A percentile compares a stretch with the other conserved stretches of the same genome.
These are phyloP conservation scores for Berberis thunbergii DNA, from an alignment of 164 flowering plant genomes.

Conservation along the genomic window DNA sequence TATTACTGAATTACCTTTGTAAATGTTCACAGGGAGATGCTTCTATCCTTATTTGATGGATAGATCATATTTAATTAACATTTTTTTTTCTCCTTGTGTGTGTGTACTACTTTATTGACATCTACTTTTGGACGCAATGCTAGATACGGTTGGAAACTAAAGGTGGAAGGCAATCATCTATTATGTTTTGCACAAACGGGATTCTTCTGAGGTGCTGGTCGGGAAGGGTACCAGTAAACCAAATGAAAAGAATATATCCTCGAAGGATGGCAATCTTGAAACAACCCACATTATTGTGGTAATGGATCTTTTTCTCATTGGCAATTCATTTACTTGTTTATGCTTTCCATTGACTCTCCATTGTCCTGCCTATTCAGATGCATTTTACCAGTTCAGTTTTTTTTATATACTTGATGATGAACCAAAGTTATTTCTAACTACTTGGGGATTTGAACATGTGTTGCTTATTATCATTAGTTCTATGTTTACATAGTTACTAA, in stretches of 20 bases:
- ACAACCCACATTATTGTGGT: constrained; percentile 95
- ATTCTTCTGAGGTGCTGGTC: constrained; percentile 67
- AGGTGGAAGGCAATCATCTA: constrained; percentile 82
- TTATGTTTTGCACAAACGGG: constrained; percentile 94
- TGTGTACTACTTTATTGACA: not conserved
- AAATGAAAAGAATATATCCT: constrained; percentile 15
- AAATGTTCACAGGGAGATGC: no score
- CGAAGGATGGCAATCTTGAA: constrained; percentile 21
- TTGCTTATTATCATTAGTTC: no score
- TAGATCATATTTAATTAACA: no score
- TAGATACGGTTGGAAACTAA: constrained; percentile 86
- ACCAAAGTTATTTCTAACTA: no score
- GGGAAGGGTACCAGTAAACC: constrained; percentile 26
- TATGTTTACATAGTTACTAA: no score
- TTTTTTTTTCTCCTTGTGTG: not conserved
- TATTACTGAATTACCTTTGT: no score
- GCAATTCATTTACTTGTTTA: not conserved
- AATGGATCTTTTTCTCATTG: constrained; percentile 9
- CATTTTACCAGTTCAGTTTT: no score
- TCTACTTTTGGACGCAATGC: not conserved
- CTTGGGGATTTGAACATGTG: no score
- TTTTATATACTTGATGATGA: no score
- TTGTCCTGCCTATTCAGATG: no score
- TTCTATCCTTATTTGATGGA: no score
- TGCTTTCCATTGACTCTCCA: not conserved